Evolutionary conservation across 768 basidiomycete genomes (phyloP), one percentile per base, ranked within the genome.

Genomic region (Auricularia sp.): DNA sequence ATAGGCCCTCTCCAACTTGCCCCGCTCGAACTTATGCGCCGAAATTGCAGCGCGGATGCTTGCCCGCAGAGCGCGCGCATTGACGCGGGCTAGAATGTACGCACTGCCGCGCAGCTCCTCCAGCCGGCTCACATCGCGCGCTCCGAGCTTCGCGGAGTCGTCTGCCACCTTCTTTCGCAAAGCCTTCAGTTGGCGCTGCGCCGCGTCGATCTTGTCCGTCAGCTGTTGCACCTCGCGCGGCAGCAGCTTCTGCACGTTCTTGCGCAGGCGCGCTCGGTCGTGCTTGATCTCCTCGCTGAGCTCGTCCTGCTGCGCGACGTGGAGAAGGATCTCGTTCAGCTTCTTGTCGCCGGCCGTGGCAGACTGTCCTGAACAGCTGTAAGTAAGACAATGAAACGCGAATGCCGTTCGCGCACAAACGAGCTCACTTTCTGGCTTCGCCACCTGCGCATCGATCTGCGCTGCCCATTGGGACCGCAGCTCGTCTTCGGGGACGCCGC

Each of bases 21-120:
- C 37, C 21, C 37, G 62, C n/a, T 62, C 62, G 35, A 62, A 62
- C 21, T 62, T 62, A 35, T 47, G 62, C 16, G 62, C 62, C 5
- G 6, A 13, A 6, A 62, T 18, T 8, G 39, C 7, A 13, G 10
- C n/a, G 5, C 37, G 44, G 34, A 62, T 39, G 24, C 29, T 39
- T 14, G n/a, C n/a, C 13, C 44, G 37, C 62, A 62, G 11, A 6
- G 62, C 62, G 33, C 37, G 62, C 11, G 62, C 62, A 13, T 62
- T 62, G 11, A 42, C 24, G 6, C 62, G 33, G 10, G 37, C 44
- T 13, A 6, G 7, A 13, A 62, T 21, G 39, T 62, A 62, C 35
- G 37, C 21, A n/a, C 39, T 24, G 35, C 44, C 39, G n/a, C 62
- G 62, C 24, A 47, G 13, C 35, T 37, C 13, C 16, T 62, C 35